phyloP scores from a whole-genome alignment of 2,329 filamentous ascomycete genomes.

The Colletotrichum tabaci region DNA sequence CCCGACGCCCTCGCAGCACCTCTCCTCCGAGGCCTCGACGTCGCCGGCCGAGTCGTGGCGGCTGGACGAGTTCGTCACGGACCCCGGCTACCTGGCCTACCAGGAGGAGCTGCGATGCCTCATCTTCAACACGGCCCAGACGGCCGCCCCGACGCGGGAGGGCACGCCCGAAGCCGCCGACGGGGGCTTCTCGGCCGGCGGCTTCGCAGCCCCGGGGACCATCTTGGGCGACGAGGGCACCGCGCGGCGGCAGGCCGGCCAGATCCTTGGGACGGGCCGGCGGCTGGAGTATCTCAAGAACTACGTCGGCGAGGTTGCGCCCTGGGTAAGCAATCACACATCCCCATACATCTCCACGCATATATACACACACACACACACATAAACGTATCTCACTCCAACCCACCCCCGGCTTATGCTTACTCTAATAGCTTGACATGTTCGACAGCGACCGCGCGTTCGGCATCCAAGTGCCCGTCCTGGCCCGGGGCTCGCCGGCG shows the following conservation, averaged over 20 bases:
- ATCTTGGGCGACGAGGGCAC: slow-evolving; percentile 31
- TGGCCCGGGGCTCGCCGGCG: slow-evolving; percentile 62
- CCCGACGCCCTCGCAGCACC: slow-evolving; percentile 35
- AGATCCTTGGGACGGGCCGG: slow-evolving; percentile 49
- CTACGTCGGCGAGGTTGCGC: slow-evolving; percentile 68
- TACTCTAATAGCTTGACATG: slow-evolving; percentile 65
- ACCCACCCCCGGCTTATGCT: not conserved
- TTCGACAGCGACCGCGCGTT: slow-evolving; percentile 69
- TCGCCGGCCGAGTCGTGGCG: slow-evolving; percentile 51
- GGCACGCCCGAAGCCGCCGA: slow-evolving; percentile 51
- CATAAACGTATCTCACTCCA: no score
- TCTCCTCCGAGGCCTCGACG: slow-evolving; percentile 39
- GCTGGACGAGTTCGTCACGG: slow-evolving; percentile 53
- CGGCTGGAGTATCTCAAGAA: slow-evolving; percentile 61
- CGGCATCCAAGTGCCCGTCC: slow-evolving; percentile 64
- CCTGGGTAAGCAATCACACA: slow-evolving; percentile 57
- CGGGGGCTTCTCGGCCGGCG: slow-evolving; percentile 24
- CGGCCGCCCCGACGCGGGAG: slow-evolving; percentile 58
- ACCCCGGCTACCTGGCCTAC: slow-evolving; percentile 61
- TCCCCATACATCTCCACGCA: no score
- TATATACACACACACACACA: no score
- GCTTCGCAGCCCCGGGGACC: slow-evolving; percentile 37
- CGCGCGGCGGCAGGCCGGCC: slow-evolving; percentile 23
- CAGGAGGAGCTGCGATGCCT: slow-evolving; percentile 62
- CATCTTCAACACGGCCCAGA: slow-evolving; percentile 62